Percentiles rank a stretch among this genome's conserved stretches.
phyloP scores from a whole-genome alignment of 345 rosid genomes.

The Lenwebbia sp. region DNA sequence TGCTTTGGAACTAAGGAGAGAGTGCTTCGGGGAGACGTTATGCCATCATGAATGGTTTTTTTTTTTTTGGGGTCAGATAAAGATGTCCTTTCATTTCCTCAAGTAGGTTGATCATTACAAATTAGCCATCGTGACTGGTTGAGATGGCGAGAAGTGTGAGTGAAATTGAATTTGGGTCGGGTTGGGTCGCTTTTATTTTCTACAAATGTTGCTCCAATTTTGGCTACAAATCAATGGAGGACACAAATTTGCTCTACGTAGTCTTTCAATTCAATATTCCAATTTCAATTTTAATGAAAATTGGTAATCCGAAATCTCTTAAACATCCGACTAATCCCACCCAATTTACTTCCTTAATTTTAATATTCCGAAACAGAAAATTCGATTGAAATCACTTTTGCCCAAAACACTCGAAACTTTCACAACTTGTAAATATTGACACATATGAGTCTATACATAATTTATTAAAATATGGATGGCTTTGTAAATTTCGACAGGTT shows the following conservation, averaged over 20 bases:
- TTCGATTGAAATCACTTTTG: background rate
- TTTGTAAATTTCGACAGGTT: background rate
- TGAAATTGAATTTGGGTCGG: too few relatives aligned
- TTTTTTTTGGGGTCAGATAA: too few relatives aligned
- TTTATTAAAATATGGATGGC: background rate
- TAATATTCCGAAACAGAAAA: background rate
- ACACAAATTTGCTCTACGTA: background rate
- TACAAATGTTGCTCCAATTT: background rate
- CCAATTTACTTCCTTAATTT: background rate
- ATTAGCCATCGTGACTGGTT: too few relatives aligned
- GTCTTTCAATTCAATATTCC: background rate
- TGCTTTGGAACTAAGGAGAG: background rate
- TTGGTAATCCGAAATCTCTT: background rate
- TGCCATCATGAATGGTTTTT: background rate
- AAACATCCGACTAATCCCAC: background rate
- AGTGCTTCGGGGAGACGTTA: background rate
- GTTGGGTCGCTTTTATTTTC: too few relatives aligned
- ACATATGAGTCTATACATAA: background rate
- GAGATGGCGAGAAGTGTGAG: too few relatives aligned
- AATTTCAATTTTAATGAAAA: background rate
- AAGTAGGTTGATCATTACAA: too few relatives aligned
- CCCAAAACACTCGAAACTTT: background rate
- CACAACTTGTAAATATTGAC: background rate
- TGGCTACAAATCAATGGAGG: background rate
- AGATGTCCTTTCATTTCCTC: too few relatives aligned